A percentile compares a stretch with the other conserved stretches of the same genome.
phyloP scores from a whole-genome alignment of 495 filamentous ascomycete species.

The Symbiotaphrina buchneri region DNA sequence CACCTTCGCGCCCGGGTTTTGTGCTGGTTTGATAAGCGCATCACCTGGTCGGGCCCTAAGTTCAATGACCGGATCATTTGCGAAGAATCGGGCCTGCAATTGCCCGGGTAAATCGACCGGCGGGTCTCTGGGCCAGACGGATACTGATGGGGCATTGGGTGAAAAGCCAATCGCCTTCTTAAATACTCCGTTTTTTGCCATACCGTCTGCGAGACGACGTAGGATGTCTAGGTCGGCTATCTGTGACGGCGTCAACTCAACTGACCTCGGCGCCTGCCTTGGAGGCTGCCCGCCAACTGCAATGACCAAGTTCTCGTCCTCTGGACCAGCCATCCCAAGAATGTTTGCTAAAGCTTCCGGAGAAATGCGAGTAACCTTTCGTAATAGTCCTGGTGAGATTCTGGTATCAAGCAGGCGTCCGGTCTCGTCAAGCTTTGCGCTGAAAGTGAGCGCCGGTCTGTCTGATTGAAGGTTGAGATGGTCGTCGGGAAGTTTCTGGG shows the following conservation, averaged over 20 bases:
- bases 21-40: conserved; percentile 2
- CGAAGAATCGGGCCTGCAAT: conserved; percentile 15
- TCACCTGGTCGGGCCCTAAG: conserved; percentile 5
- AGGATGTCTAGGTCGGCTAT: too few relatives aligned
- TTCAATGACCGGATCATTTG: conserved; percentile 31
- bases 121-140: too few relatives aligned
- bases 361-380: conserved; percentile 54
- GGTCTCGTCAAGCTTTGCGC: conserved; percentile 38
- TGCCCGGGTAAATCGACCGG: too few relatives aligned
- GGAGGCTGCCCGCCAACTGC: conserved; percentile 13
- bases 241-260: too few relatives aligned
- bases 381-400: conserved; percentile 46
- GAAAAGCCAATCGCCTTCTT: too few relatives aligned
- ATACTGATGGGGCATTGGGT: too few relatives aligned
- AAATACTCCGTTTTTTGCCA: too few relatives aligned
- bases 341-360: conserved; percentile 27
- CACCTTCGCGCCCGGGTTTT: background rate
- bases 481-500: conserved; percentile 23
- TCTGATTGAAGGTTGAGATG: conserved; percentile 46
- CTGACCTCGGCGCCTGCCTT: too few relatives aligned
- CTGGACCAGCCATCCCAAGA: background rate
- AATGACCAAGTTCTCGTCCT: conserved; percentile 2
- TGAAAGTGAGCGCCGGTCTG: conserved; percentile 62
- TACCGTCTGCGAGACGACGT: too few relatives aligned
- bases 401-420: conserved; percentile 47